Conservation (phyloP, 306 rosid genomes). For the Abrus pulchellus region DNA sequence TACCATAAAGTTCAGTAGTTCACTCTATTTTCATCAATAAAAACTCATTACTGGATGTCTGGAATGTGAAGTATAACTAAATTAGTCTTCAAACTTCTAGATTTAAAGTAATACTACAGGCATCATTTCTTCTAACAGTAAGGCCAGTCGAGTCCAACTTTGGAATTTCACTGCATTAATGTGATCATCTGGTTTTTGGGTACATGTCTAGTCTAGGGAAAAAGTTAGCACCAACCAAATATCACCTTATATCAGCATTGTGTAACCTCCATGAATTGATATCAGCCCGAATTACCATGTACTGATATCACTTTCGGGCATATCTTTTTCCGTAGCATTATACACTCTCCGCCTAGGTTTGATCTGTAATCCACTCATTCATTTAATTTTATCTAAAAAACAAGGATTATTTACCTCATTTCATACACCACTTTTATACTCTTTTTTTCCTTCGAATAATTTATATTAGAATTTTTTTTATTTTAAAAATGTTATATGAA, state of each 20-base stretch:
- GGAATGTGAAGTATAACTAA: background rate
- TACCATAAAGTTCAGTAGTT: background rate
- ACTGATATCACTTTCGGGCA: conserved; percentile 13
- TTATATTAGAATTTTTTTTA: background rate
- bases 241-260: conserved; percentile 32
- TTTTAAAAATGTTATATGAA: background rate
- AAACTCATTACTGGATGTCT: background rate
- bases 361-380: conserved; percentile 19
- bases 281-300: conserved; percentile 19
- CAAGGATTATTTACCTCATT: background rate
- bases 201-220: conserved; percentile 20
- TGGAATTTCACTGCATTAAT: conserved; percentile 1
- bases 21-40: background rate
- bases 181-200: background rate
- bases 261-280: conserved; percentile 2
- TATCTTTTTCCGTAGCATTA: conserved; percentile 27
- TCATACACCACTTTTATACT: background rate
- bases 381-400: conserved; percentile 16
- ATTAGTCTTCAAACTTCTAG: conserved; percentile 16
- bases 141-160: background rate
- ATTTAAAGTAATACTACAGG: background rate
- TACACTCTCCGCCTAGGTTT: conserved; percentile 23
- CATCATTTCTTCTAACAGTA: background rate
- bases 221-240: conserved; percentile 28
- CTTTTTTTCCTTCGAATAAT: background rate